phyloP scores from a whole-genome alignment of 495 filamentous ascomycete genomes.

The Aspergillus homomorphus region DNA sequence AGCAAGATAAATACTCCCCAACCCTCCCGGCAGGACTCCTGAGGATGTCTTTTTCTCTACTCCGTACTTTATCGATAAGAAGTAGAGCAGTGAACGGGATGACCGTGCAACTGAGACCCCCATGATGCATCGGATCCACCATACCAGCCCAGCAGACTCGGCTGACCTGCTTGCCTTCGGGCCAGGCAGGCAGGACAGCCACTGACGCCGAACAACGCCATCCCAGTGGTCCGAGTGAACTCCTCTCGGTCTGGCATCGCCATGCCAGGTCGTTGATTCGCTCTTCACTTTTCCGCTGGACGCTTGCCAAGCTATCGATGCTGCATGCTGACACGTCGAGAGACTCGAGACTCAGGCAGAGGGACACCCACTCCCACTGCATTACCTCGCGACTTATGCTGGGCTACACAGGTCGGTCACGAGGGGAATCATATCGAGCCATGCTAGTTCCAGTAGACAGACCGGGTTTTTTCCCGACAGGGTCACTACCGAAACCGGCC shows the following conservation, averaged over 20 bases:
- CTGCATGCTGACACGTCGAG: neutral
- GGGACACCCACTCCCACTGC: neutral
- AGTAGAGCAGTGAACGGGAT: neutral
- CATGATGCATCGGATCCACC: neutral
- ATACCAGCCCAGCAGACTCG: neutral
- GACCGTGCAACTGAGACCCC: neutral
- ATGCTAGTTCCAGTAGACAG: neutral
- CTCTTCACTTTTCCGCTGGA: neutral
- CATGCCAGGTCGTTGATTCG: neutral
- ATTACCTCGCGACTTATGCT: neutral
- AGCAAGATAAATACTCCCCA: neutral
- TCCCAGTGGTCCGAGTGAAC: neutral
- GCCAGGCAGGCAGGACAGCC: neutral
- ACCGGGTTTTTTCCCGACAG: neutral
- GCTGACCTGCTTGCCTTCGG: neutral
- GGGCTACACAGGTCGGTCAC: neutral
- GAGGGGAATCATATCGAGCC: neutral
- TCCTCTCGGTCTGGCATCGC: neutral
- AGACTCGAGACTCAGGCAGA: neutral
- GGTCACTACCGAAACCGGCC: neutral
- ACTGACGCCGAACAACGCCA: neutral
- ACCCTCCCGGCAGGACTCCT: neutral
- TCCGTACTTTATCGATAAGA: neutral
- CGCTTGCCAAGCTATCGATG: neutral
- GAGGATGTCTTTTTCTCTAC: neutral